Evolutionary conservation across 768 basidiomycete species (phyloP), one percentile per base, ranked within the genome.

Genomic region (Collybia sordida): DNA sequence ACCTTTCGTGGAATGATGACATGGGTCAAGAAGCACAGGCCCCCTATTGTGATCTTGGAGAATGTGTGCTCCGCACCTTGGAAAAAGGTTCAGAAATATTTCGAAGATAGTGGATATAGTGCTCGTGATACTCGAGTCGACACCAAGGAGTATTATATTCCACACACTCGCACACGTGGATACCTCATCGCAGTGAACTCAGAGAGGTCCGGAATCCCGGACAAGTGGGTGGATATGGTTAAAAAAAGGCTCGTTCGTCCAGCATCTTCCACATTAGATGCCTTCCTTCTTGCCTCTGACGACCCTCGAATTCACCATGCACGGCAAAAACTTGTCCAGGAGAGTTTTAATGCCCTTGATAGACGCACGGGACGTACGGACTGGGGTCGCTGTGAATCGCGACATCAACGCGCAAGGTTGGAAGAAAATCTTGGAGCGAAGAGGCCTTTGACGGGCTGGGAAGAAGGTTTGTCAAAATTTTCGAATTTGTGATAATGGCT

Each of bases 1-100:
- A 98, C 95, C 0, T 98, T 97, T 66, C 81, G 86, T 37, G 95
- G 95, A 7, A 98, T 98, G 95, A 83, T 95, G 78, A 80, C 81
- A 24, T 98, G 93, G 91, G 88, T 97, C 38, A 79, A 75, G 43
- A 86, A 84, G 34, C 90, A 95, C 66, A 81, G 88, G 18, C 94
- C 95, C 0, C 87, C 90, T 1, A 65, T 98, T n/a, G 92, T 97
- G 59, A 89, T 98, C 57, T 76, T 97, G 17, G 95, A 98, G 65
- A 98, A 98, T 61, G 95, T 98, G 27, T 93, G 89, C 62, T 79
- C 81, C 41, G 95, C 95, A 0, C 94, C 95, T 4, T 98, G 95
- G 94, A 66, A 69, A 1, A 68, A 73, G 25, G 91, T 96, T n/a
- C 74, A 79, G 47, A 69, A 82, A 37, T 85, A 90, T 55, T 96